Conservation (phyloP, 192 early-diverging fungal species). For the Backusella sp. region DNA sequence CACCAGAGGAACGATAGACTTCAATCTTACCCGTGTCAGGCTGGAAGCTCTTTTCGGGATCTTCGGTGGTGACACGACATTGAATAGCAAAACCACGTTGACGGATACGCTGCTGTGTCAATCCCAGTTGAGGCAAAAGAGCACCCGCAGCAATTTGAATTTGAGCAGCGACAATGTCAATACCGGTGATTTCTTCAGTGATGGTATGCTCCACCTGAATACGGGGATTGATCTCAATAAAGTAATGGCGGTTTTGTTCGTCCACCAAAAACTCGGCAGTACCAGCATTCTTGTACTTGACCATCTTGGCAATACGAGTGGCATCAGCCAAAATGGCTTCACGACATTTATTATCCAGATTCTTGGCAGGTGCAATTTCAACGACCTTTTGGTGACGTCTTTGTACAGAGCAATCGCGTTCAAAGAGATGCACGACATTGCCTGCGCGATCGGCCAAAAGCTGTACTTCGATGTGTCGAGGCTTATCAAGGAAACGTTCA, state of each 20-base stretch:
- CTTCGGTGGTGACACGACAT: conserved; percentile 58
- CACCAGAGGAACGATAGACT: conserved; percentile 40
- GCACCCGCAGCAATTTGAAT: conserved; percentile 54
- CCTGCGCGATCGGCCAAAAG: conserved; percentile 61
- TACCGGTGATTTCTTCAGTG: conserved; percentile 58
- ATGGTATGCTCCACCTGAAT: conserved; percentile 69
- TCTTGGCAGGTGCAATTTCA: conserved; percentile 57
- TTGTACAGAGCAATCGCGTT: conserved; percentile 67
- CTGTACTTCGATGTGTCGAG: conserved; percentile 36
- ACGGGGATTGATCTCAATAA: conserved; percentile 68
- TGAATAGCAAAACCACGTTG: conserved; percentile 61
- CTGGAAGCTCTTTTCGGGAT: conserved; percentile 59
- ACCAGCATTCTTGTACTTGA: conserved; percentile 57
- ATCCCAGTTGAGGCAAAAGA: conserved; percentile 44
- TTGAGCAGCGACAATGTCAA: conserved; percentile 64
- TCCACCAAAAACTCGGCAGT: conserved; percentile 66
- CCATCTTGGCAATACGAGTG: conserved; percentile 44
- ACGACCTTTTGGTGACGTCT: conserved; percentile 68
- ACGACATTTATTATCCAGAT: conserved; percentile 42
- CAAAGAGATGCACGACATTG: conserved; percentile 53
- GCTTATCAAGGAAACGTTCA: not conserved
- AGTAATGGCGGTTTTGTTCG: conserved; percentile 50
- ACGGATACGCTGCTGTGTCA: conserved; percentile 15
- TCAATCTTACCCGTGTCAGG: conserved; percentile 57
- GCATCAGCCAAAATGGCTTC: conserved; percentile 47